These are phyloP conservation scores for Aureobasidium vineae DNA, from an alignment of 2,329 filamentous ascomycete species.

Conservation along the genomic window DNA sequence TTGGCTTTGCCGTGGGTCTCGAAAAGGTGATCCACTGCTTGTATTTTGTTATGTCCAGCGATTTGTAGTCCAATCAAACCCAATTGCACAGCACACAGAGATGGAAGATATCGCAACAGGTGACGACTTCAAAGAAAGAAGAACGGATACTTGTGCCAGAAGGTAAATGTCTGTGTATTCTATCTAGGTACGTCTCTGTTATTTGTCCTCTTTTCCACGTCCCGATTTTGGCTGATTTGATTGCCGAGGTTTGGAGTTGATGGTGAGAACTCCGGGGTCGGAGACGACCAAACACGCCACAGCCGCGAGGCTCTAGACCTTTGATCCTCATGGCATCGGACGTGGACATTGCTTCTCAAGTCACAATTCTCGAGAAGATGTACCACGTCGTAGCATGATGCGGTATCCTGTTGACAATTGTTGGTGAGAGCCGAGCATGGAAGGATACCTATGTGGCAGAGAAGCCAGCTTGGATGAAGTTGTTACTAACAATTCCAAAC, in stretches of 20 bases:
- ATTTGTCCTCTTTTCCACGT: background rate
- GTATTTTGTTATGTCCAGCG: background rate
- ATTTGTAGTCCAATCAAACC: background rate
- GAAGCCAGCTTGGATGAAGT: too few relatives aligned
- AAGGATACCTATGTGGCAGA: background rate
- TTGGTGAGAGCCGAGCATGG: background rate
- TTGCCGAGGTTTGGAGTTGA: slow-evolving; percentile 17
- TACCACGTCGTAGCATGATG: background rate
- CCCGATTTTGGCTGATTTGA: slow-evolving; percentile 17
- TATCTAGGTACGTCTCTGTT: background rate
- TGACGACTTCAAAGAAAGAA: background rate
- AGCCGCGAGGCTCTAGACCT: background rate
- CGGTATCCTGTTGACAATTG: background rate
- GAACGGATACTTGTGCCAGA: background rate
- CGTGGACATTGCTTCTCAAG: background rate
- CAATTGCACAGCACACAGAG: background rate
- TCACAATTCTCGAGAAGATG: background rate
- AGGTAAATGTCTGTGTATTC: background rate
- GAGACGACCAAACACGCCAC: slow-evolving; percentile 3
- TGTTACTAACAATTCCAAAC: background rate
- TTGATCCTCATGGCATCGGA: background rate
- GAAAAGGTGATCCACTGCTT: background rate
- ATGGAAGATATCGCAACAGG: background rate
- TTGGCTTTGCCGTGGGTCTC: background rate
- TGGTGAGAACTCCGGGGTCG: slow-evolving; percentile 18